Conservation (phyloP, 371 early-diverging fungal genomes). For the Mucor plumbeus region DNA sequence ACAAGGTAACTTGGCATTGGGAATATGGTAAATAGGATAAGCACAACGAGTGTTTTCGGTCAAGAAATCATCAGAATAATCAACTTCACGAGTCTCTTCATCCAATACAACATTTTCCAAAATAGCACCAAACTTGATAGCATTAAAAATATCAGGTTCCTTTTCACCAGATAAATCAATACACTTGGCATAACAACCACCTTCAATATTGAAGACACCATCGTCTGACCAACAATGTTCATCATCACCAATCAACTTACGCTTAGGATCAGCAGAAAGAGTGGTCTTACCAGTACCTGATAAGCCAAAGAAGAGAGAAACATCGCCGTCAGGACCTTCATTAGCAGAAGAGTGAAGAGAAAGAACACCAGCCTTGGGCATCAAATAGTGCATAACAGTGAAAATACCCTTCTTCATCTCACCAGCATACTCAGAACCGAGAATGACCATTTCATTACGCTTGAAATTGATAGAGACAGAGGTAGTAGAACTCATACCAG, state of each 20-base stretch:
- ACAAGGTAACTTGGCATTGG: slow-evolving; percentile 96
- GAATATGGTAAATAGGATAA: slow-evolving; percentile 96
- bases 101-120: slow-evolving; percentile 96
- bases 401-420: slow-evolving; percentile 99
- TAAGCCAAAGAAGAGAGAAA: slow-evolving; percentile 97
- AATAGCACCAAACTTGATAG: slow-evolving; percentile 92
- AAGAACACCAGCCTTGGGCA: slow-evolving; percentile 96
- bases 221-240: slow-evolving; percentile 98
- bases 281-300: slow-evolving; percentile 99
- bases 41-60: slow-evolving; percentile 98
- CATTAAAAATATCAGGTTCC: slow-evolving; percentile 98
- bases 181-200: slow-evolving; percentile 98
- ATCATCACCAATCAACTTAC: slow-evolving; percentile 96
- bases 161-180: slow-evolving; percentile 94
- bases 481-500: slow-evolving; percentile 96
- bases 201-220: slow-evolving; percentile 98
- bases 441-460: slow-evolving; percentile 83
- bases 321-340: slow-evolving; percentile 90
- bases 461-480: slow-evolving; percentile 92
- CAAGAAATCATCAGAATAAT: slow-evolving; percentile 80
- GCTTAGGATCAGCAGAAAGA: slow-evolving; percentile 93
- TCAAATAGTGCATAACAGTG: slow-evolving; percentile 98
- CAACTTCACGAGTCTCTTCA: slow-evolving; percentile 81
- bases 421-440: slow-evolving; percentile 98
- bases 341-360: slow-evolving; percentile 97